phyloP scores from a whole-genome alignment of 768 basidiomycete species.

The Baorangia bicolor region DNA sequence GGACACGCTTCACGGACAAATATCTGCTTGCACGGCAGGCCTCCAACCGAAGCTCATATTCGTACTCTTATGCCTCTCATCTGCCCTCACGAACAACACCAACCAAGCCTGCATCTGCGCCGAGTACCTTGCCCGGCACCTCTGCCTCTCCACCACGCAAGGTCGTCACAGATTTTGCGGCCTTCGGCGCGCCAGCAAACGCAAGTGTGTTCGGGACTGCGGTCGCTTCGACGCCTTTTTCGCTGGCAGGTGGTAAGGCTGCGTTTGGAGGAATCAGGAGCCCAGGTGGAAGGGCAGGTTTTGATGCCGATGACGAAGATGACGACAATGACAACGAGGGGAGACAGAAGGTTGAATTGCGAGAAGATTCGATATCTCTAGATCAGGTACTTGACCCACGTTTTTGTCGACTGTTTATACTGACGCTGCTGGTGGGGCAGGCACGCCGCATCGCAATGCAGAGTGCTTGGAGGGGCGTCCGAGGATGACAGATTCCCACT shows the following conservation, averaged over 20 bases:
- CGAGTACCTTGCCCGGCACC: conserved; percentile 22
- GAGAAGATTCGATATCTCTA: conserved; percentile 83
- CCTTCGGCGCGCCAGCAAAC: conserved; percentile 74
- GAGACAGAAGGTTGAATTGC: conserved; percentile 71
- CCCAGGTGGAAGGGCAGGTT: conserved; percentile 33
- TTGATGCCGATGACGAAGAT: conserved; percentile 70
- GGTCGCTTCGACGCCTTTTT: conserved; percentile 78
- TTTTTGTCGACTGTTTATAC: not conserved
- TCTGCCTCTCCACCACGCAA: conserved; percentile 76
- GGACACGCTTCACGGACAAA: conserved; percentile 97
- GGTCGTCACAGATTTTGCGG: conserved; percentile 84
- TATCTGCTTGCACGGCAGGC: conserved; percentile 77
- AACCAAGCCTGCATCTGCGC: conserved; percentile 35
- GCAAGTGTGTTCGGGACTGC: conserved; percentile 84
- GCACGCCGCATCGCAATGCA: conserved; percentile 86
- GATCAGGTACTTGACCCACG: conserved; percentile 68
- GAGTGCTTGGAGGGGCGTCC: conserved; percentile 80
- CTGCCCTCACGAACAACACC: conserved; percentile 43
- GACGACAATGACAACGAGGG: conserved; percentile 67
- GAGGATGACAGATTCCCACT: conserved; percentile 40
- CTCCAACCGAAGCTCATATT: conserved; percentile 49
- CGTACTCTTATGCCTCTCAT: conserved; percentile 54
- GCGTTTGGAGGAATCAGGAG: conserved; percentile 79
- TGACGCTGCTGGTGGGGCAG: conserved; percentile 35
- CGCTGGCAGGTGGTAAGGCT: conserved; percentile 74